These are phyloP conservation scores for Candida orba DNA, from an alignment of 805 yeast genomes.

Conservation along the genomic window DNA sequence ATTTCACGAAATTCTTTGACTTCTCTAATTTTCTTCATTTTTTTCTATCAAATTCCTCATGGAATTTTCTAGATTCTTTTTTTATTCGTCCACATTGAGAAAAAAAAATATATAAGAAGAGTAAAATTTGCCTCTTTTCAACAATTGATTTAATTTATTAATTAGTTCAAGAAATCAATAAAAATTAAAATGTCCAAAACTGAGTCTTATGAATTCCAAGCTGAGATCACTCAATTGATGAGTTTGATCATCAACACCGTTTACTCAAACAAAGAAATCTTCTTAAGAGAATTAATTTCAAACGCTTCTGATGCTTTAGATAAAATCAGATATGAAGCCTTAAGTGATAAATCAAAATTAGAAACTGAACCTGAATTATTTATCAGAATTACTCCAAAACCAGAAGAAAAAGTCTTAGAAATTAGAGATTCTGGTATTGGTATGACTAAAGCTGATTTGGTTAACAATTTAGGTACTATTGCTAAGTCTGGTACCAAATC, in stretches of 20 bases:
- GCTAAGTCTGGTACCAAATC: constrained; percentile 99
- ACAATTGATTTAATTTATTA: no score
- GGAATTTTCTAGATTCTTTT: constrained; percentile 8
- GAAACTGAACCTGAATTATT: constrained; percentile 94
- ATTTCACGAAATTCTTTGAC: no score
- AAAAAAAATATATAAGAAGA: constrained; percentile 5
- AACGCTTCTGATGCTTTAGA: constrained; percentile 99
- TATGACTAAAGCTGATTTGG: constrained; percentile 99
- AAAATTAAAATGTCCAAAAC: constrained; percentile 20
- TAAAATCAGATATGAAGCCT: constrained; percentile 95
- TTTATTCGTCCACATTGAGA: constrained; percentile 1
- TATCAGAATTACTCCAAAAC: constrained; percentile 95
- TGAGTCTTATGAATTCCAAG: constrained; percentile 95
- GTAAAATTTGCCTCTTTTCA: neutral
- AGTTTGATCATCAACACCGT: constrained; percentile 99
- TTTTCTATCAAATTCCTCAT: neutral
- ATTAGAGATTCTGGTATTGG: constrained; percentile 99
- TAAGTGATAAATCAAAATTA: constrained; percentile 84
- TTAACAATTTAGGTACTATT: constrained; percentile 98
- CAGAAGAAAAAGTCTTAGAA: constrained; percentile 90
- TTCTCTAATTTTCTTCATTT: no score
- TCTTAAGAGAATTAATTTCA: constrained; percentile 97
- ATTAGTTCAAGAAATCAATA: neutral
- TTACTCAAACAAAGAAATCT: constrained; percentile 98
- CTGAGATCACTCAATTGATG: constrained; percentile 99